Evolutionary conservation across 495 filamentous ascomycete species (phyloP), one percentile per base, ranked within the genome.

Genomic region (Paragyromitra xinjiangensis): DNA sequence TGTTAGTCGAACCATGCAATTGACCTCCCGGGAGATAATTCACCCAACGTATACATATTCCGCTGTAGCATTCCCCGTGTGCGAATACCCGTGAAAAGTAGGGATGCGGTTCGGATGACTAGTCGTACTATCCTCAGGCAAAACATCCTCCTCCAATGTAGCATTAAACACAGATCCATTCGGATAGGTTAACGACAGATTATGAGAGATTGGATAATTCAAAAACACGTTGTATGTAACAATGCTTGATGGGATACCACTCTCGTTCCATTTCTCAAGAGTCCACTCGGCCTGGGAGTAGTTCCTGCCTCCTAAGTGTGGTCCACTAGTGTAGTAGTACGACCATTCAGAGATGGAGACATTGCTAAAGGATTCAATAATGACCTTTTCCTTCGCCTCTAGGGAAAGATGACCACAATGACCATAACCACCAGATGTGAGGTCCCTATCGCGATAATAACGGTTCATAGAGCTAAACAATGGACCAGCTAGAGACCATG

Each of bases 31-130:
- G n/a, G 24, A 56, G 19, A 9, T 26, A 12, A 59, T 58, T 24
- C 48, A 56, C 76, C 78, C 78, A 44, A 80, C 80, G 42, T 72
- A 82, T n/a, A 82, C 64, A 80, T 89, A 93, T 39, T 85, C 86
- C 14, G 91, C 94, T 0, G 94, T 95, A 66, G 95, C 95, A 81
- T 98, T 97, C 4, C 95, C 95, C 65, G 86, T 81, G 37, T 68
- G 53, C 7, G 93, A 96, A 82, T 98, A 98, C 34, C 95, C 95
- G 83, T 99, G 94, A 84, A 99, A 99, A 2, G 92, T 95, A 3
- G 96, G 94, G 55, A 99, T 88, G 39, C 94, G 88, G 73, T 95
- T 87, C 14, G 88, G 83, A 34, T 94, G 83, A 34, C 90, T 86
- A 26, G 88, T 93, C 0, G 94, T 97, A 5, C 88, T 86, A 82